Evolutionary conservation across 2,329 filamentous ascomycete genomes (phyloP).

Genomic region (Ophiostoma australiae): DNA sequence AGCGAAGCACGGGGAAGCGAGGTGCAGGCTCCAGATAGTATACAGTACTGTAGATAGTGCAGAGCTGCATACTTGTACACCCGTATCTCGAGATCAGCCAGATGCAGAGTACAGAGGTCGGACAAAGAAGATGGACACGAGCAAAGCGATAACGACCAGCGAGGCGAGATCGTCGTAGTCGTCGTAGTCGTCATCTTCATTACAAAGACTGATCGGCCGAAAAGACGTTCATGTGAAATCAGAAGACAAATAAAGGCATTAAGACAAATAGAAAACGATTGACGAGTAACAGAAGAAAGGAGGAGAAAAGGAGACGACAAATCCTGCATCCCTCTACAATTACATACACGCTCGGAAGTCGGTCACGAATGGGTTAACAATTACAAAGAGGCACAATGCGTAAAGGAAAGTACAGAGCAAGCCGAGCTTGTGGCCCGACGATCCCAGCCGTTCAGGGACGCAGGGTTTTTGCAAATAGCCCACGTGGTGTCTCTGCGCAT

Average conservation of each 20-base stretch:
- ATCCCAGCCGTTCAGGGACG: slow-evolving; percentile 1
- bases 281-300: neutral
- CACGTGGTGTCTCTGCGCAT: neutral
- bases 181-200: neutral
- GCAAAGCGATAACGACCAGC: neutral
- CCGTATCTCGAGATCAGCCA: neutral
- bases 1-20: neutral
- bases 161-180: neutral
- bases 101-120: no score
- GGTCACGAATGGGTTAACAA: neutral
- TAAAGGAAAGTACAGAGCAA: neutral
- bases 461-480: neutral
- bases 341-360: neutral
- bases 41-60: neutral
- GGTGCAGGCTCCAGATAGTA: neutral
- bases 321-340: neutral
- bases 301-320: neutral
- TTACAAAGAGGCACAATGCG: neutral
- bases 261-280: neutral
- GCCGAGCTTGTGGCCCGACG: neutral
- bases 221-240: neutral
- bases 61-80: neutral
- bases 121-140: neutral
- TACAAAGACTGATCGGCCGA: neutral
- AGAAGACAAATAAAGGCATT: neutral